Evolutionary conservation across 768 basidiomycete species (phyloP).

Genomic region (Symmetrospora coprosmae): DNA sequence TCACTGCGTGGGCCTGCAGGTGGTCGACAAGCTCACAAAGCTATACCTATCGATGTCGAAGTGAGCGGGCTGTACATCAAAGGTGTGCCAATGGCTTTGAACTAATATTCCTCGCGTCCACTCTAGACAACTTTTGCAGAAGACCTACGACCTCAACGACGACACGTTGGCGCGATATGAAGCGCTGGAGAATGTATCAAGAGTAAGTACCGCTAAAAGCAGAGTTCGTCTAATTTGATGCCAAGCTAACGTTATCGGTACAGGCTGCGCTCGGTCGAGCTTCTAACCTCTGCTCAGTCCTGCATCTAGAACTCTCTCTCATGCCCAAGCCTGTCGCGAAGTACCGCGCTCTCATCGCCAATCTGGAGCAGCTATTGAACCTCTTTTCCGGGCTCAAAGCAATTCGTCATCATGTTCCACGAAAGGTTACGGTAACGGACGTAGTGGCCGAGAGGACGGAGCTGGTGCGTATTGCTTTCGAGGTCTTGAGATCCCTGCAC

Average conservation of each 20-base stretch:
- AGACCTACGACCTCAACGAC: neutral
- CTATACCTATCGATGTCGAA: constrained; percentile 19
- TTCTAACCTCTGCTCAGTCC: neutral
- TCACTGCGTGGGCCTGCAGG: no score
- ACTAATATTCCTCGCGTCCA: no score
- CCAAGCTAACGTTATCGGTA: neutral
- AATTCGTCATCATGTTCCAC: constrained; percentile 15
- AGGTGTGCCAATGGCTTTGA: no score
- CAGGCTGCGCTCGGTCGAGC: neutral
- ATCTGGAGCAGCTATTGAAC: neutral
- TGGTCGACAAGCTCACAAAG: constrained; percentile 1
- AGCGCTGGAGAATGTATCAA: neutral
- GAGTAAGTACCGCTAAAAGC: neutral
- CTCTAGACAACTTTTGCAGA: neutral
- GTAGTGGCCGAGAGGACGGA: constrained; percentile 10
- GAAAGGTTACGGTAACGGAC: constrained; percentile 6
- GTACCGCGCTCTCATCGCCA: neutral
- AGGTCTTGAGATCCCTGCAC: no score
- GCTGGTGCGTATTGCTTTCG: neutral
- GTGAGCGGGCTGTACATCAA: neutral
- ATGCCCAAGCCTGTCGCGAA: constrained; percentile 8
- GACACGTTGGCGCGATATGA: constrained; percentile 2
- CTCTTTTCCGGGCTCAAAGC: constrained; percentile 10
- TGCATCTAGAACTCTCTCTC: neutral
- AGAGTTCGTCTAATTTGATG: no score